Conservation (phyloP, 2,329 filamentous ascomycete genomes). For the Sporothrix variecibatus region DNA sequence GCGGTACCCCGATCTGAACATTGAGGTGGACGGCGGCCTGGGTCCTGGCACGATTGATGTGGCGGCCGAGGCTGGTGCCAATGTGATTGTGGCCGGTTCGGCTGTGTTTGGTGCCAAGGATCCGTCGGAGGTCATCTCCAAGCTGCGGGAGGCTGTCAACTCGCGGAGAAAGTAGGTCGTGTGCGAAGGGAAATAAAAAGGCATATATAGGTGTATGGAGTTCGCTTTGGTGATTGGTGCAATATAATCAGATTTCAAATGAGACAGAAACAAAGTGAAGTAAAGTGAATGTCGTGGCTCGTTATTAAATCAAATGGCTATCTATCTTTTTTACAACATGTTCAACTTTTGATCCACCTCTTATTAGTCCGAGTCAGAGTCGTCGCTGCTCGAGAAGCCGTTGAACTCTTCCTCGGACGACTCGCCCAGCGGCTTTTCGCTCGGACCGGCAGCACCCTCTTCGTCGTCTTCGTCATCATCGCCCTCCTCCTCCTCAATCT, state of each 20-base stretch:
- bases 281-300: constrained; percentile 7
- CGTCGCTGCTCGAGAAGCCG: constrained; percentile 53
- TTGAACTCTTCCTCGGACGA: constrained; percentile 59
- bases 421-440: constrained; percentile 42
- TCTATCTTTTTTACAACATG: constrained; percentile 7
- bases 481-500: constrained; percentile 62
- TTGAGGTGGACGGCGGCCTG: constrained; percentile 91
- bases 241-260: not conserved
- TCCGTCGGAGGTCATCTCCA: constrained; percentile 81
- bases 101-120: constrained; percentile 93
- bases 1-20: constrained; percentile 88
- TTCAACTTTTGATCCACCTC: too few species aligned
- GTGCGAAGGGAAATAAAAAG: not conserved
- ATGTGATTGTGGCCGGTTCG: constrained; percentile 96
- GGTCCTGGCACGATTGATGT: constrained; percentile 88
- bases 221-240: not conserved
- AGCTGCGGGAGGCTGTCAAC: constrained; percentile 78
- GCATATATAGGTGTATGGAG: not conserved
- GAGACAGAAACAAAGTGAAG: not conserved
- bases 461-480: constrained; percentile 49
- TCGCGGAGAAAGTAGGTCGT: constrained; percentile 47
- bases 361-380: constrained; percentile 42
- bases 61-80: constrained; percentile 91
- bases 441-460: constrained; percentile 31
- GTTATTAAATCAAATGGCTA: constrained; percentile 11